A percentile compares a stretch with the other conserved stretches of the same genome.
Evolutionary conservation across 2,329 filamentous ascomycete genomes (phyloP).

Genomic region (Epichloe uncinata): DNA sequence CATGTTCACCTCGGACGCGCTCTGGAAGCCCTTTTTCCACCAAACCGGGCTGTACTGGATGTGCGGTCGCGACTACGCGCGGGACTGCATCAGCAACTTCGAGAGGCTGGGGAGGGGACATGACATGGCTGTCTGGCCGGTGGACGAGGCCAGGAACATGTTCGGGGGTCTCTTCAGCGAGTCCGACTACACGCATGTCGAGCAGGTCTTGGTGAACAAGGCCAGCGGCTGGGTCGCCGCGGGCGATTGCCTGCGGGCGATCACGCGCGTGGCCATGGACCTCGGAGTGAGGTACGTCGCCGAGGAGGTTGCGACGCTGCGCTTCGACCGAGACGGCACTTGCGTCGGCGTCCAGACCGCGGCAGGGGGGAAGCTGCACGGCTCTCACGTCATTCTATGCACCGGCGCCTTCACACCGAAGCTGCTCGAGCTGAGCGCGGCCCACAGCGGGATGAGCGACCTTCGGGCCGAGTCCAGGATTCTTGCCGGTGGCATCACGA

Average conservation of each 20-base stretch:
- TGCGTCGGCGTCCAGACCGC: conserved; percentile 36
- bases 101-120: conserved; percentile 25
- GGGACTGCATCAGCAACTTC: conserved; percentile 41
- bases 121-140: conserved; percentile 29
- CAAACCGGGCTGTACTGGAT: conserved; percentile 46
- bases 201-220: conserved; percentile 46
- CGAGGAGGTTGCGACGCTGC: conserved; percentile 34
- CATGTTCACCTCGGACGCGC: conserved; percentile 42
- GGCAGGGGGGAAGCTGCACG: conserved; percentile 32
- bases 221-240: conserved; percentile 53
- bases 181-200: conserved; percentile 45
- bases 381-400: conserved; percentile 38
- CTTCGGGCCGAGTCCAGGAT: conserved; percentile 42
- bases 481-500: conserved; percentile 44
- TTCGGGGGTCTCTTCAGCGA: conserved; percentile 46
- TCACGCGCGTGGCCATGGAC: conserved; percentile 38
- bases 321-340: conserved; percentile 29
- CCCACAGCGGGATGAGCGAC: conserved; percentile 29
- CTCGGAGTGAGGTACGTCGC: conserved; percentile 46
- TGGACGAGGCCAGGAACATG: conserved; percentile 32
- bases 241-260: conserved; percentile 39
- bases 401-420: conserved; percentile 46
- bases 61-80: conserved; percentile 35
- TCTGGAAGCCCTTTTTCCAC: conserved; percentile 44
- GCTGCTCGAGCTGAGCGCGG: conserved; percentile 38